phyloP scores from a whole-genome alignment of 257 asterid species.

The Solanum infundibuliforme region DNA sequence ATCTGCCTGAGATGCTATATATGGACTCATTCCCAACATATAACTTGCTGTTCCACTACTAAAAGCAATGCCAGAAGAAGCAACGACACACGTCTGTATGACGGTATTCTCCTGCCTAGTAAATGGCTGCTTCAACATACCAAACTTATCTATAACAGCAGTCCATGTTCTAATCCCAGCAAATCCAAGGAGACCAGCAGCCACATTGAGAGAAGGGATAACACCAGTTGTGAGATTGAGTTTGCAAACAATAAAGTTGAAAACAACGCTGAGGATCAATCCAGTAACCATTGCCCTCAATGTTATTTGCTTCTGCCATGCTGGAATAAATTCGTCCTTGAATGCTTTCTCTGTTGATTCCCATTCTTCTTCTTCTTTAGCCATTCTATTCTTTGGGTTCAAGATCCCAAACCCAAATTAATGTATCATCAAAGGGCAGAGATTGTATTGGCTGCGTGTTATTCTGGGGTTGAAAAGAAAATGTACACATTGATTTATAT shows the following conservation, averaged over 20 bases:
- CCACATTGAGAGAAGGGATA: not conserved
- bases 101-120: not conserved
- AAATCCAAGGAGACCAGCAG: not conserved
- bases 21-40: not conserved
- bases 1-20: not conserved
- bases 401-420: not conserved
- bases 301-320: not conserved
- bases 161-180: not conserved
- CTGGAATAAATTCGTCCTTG: not conserved
- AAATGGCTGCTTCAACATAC: not conserved
- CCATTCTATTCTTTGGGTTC: not conserved
- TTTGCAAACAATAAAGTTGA: not conserved
- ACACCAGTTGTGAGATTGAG: not conserved
- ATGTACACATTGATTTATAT: not conserved
- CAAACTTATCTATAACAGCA: not conserved
- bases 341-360: not conserved
- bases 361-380: not conserved
- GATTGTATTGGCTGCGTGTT: too few species aligned
- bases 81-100: not conserved
- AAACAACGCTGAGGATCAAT: not conserved
- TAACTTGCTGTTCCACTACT: not conserved
- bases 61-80: not conserved
- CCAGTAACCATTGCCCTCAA: not conserved
- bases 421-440: not conserved
- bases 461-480: too few species aligned